A percentile compares a stretch with the other conserved stretches of the same genome.
phyloP scores from a whole-genome alignment of 108 stramenopile species.

The Licmophora abbreviata region DNA sequence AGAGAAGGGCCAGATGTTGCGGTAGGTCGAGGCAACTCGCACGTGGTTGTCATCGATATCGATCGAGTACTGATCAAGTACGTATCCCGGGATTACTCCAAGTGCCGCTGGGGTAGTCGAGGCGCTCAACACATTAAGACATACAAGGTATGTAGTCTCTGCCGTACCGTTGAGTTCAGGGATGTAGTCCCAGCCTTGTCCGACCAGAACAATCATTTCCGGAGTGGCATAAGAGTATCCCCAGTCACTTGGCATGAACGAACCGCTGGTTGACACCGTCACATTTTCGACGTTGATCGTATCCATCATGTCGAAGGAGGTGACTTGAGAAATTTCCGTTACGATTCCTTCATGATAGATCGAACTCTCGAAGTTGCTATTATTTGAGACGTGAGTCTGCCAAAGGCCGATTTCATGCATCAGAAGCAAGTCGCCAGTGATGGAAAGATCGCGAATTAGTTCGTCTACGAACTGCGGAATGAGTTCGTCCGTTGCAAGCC shows the following conservation, averaged over 20 bases:
- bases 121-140: constrained; percentile 24
- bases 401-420: too few relatives aligned
- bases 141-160: constrained; percentile 23
- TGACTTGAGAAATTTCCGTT: too few relatives aligned
- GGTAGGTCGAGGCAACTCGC: constrained; percentile 35
- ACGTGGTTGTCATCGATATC: constrained; percentile 24
- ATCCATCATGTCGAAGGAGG: too few relatives aligned
- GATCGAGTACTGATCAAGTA: constrained; percentile 35
- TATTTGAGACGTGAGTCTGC: too few relatives aligned
- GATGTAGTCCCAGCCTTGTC: constrained; percentile 20
- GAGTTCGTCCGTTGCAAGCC: too few relatives aligned
- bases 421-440: too few relatives aligned
- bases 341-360: too few relatives aligned
- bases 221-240: constrained; percentile 26
- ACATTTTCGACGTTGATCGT: too few relatives aligned
- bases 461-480: too few relatives aligned
- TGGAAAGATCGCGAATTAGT: too few relatives aligned
- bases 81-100: constrained; percentile 31
- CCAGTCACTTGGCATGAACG: constrained; percentile 5
- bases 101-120: constrained; percentile 18
- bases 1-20: background rate
- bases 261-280: too few relatives aligned
- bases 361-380: too few relatives aligned
- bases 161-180: background rate
- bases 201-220: constrained; percentile 25